Evolutionary conservation across 75 land plant genomes (phyloP).

Genomic region (Larix kaempferi): DNA sequence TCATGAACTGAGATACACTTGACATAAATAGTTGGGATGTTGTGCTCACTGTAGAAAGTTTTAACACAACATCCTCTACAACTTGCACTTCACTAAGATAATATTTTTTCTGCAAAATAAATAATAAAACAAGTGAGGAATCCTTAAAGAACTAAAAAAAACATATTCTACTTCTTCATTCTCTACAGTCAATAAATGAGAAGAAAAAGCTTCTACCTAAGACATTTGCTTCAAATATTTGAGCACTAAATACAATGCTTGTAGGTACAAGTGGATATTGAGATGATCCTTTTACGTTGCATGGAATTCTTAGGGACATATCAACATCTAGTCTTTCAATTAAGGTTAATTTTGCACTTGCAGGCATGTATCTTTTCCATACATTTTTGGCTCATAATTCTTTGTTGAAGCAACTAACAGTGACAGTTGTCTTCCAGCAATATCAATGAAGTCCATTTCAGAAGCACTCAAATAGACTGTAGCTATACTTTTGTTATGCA

Average conservation of each 20-base stretch:
- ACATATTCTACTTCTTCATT: neutral
- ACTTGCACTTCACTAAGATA: slow-evolving; percentile 30
- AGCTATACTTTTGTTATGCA: slow-evolving; percentile 31
- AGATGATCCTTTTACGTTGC: neutral
- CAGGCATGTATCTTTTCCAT: slow-evolving; percentile 5
- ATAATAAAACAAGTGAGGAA: neutral
- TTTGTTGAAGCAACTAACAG: slow-evolving; percentile 24
- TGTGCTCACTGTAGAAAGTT: slow-evolving; percentile 32
- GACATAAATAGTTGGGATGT: slow-evolving; percentile 27
- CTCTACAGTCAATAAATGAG: neutral
- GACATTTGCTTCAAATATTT: slow-evolving; percentile 16
- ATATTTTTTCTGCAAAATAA: slow-evolving; percentile 28
- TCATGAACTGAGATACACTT: slow-evolving; percentile 46
- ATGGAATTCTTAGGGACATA: slow-evolving; percentile 53
- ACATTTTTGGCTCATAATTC: slow-evolving; percentile 1
- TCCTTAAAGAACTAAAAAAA: neutral
- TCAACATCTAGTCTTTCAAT: slow-evolving; percentile 34
- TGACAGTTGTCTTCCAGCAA: slow-evolving; percentile 40
- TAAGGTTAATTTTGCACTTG: slow-evolving; percentile 9
- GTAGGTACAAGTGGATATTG: slow-evolving; percentile 8
- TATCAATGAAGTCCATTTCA: slow-evolving; percentile 22
- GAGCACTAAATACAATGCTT: slow-evolving; percentile 28
- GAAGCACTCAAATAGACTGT: slow-evolving; percentile 10
- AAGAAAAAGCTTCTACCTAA: slow-evolving; percentile 16
- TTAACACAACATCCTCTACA: slow-evolving; percentile 18